These are phyloP conservation scores for Suhomyces bokatorum DNA, from an alignment of 1,139 yeast species.

Conservation along the genomic window DNA sequence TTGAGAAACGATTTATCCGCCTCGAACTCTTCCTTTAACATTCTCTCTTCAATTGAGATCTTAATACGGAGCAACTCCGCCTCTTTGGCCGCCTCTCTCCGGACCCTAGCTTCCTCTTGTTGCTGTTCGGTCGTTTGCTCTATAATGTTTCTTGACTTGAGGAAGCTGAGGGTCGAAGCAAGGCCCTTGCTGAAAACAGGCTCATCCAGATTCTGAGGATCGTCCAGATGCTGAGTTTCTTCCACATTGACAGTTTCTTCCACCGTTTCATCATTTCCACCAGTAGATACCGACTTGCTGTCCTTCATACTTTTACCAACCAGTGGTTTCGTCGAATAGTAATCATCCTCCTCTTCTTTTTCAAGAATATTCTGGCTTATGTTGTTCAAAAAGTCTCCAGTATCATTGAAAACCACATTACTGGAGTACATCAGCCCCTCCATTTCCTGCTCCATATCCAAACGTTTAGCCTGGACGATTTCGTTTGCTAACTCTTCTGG, in stretches of 20 bases:
- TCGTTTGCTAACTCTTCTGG: slow-evolving; percentile 53
- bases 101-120: slow-evolving; percentile 18
- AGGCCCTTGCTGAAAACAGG: slow-evolving; percentile 48
- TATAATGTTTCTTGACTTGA: slow-evolving; percentile 48
- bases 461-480: slow-evolving; percentile 33
- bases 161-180: slow-evolving; percentile 56
- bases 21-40: slow-evolving; percentile 42
- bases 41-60: slow-evolving; percentile 40
- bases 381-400: slow-evolving; percentile 51
- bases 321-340: background rate
- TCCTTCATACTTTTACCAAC: slow-evolving; percentile 11
- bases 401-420: slow-evolving; percentile 53
- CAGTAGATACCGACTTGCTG: slow-evolving; percentile 3
- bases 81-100: slow-evolving; percentile 31
- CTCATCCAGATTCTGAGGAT: background rate
- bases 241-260: slow-evolving; percentile 8
- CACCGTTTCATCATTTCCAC: slow-evolving; percentile 5
- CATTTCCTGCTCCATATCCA: slow-evolving; percentile 31
- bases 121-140: slow-evolving; percentile 17
- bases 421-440: slow-evolving; percentile 18
- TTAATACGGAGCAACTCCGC: slow-evolving; percentile 37
- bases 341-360: slow-evolving; percentile 20
- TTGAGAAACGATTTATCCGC: slow-evolving; percentile 32
- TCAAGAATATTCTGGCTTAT: slow-evolving; percentile 17
- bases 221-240: slow-evolving; percentile 6